Evolutionary conservation across 805 yeast genomes (phyloP).

Genomic region (Scheffersomyces spartinae): DNA sequence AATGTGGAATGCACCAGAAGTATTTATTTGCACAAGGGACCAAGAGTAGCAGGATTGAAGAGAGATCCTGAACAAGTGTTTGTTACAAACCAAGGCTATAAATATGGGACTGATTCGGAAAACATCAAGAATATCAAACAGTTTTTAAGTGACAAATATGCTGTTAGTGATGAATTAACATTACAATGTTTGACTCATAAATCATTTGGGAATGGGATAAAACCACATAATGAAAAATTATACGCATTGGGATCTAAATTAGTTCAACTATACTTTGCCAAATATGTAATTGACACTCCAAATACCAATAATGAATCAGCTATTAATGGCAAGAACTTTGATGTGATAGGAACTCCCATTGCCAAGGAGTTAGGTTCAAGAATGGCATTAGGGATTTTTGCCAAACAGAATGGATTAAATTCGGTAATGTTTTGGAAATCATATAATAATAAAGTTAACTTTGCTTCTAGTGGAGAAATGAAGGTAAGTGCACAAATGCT

Average conservation of each 20-base stretch:
- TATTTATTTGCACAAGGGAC: conserved; percentile 34
- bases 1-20: no score
- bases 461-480: conserved; percentile 43
- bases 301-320: conserved; percentile 18
- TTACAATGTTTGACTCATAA: conserved; percentile 86
- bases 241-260: conserved; percentile 60
- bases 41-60: conserved; percentile 59
- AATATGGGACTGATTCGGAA: conserved; percentile 41
- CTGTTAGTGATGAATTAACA: conserved; percentile 47
- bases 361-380: conserved; percentile 43
- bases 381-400: conserved; percentile 38
- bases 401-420: conserved; percentile 36
- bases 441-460: conserved; percentile 34
- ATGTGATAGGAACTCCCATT: conserved; percentile 44
- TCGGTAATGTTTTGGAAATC: conserved; percentile 57
- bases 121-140: conserved; percentile 38
- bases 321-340: conserved; percentile 41
- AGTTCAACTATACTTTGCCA: conserved; percentile 38
- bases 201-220: conserved; percentile 83
- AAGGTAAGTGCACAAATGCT: conserved; percentile 43
- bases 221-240: conserved; percentile 83
- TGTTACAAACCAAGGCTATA: conserved; percentile 23
- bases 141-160: conserved; percentile 34
- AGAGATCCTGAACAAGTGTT: conserved; percentile 52
- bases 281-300: conserved; percentile 23